Base-by-base conservation (phyloP, 305 asterid species). In the Fraxinus angustifolia region DNA sequence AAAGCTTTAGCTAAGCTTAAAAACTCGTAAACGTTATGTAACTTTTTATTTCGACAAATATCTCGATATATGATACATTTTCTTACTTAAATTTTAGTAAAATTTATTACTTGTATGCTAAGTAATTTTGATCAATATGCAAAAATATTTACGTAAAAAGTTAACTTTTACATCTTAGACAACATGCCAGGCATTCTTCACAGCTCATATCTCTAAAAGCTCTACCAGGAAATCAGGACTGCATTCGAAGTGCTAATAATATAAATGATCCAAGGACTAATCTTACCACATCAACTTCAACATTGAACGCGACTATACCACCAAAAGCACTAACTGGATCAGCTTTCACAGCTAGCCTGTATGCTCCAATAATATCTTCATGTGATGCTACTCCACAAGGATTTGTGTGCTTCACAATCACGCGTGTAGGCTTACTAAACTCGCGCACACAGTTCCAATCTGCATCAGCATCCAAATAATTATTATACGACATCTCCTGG, bases 341-440 rank as follows among this genome's bases (percentile, higher is more conserved):
- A 31, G 93, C 98, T 91, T 86, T 91, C 81, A 96, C 99, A 72
- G 99, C 99, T 83, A 96, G 86, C 86, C 97, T 89, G 84, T 96
- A 96, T 36, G 98, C 99, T 89, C 93, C 95, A 68, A 94, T 65
- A 75, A 94, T 89, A 86, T 96, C 88, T 77, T 88, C 83, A n/a
- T 97, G 97, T 35, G 99, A 91, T 75, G 99, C 99, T 73, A 96
- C 99, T 56, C 99, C 99, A 83, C 98, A 96, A 72, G 98, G 98
- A 90, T 94, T 96, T 56, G 98, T 89, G 85, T 96, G 99, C 84
- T 96, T 96, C 84, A 94, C 98, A 80, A 94, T 86, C 30, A 96
- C 99, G 82, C 99, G 94, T 23, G 98, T 96, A 38, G 98, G 99
- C 84, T 87, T 90, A 76, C 84, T 87, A 85, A 96, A 96, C 83